These are phyloP conservation scores for Auxenochlorella protothecoides DNA, from an alignment of 139 green algal genomes.

Conservation along the genomic window DNA sequence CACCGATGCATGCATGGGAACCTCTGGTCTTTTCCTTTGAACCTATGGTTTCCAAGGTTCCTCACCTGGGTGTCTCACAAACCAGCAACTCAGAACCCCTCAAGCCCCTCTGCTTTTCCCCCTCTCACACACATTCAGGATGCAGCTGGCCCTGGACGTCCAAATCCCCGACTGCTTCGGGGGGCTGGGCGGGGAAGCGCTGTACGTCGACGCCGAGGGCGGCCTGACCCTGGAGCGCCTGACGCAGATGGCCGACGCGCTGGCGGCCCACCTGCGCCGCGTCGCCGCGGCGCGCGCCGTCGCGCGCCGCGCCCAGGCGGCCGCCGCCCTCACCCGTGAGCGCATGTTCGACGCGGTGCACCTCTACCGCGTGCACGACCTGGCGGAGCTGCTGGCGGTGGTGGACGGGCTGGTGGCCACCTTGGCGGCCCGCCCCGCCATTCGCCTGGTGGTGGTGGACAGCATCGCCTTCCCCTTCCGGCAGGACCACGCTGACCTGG, in stretches of 20 bases:
- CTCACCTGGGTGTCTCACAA: too few relatives aligned
- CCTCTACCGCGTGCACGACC: conserved; percentile 64
- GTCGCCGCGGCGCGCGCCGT: conserved; percentile 11
- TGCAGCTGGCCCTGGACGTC: conserved; percentile 69
- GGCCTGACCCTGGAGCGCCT: conserved; percentile 76
- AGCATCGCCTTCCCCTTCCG: conserved; percentile 84
- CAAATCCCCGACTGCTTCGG: conserved; percentile 51
- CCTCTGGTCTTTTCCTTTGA: too few relatives aligned
- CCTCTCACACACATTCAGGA: conserved; percentile 26
- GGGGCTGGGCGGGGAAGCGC: conserved; percentile 42
- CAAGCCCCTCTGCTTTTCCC: background rate
- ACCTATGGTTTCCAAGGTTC: too few relatives aligned
- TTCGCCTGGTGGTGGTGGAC: conserved; percentile 72
- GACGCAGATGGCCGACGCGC: conserved; percentile 62
- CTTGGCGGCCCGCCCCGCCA: conserved; percentile 35
- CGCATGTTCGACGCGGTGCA: conserved; percentile 56
- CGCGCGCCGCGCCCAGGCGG: conserved; percentile 3
- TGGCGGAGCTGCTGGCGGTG: conserved; percentile 56
- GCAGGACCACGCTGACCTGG: conserved; percentile 75
- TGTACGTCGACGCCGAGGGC: conserved; percentile 90
- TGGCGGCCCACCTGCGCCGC: conserved; percentile 27
- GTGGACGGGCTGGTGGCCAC: conserved; percentile 46
- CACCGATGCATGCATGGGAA: too few relatives aligned
- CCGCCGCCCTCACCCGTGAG: conserved; percentile 29
- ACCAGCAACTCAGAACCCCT: background rate